Conservation (phyloP, 2,329 filamentous ascomycete genomes). For the Aspergillus caelatus region DNA sequence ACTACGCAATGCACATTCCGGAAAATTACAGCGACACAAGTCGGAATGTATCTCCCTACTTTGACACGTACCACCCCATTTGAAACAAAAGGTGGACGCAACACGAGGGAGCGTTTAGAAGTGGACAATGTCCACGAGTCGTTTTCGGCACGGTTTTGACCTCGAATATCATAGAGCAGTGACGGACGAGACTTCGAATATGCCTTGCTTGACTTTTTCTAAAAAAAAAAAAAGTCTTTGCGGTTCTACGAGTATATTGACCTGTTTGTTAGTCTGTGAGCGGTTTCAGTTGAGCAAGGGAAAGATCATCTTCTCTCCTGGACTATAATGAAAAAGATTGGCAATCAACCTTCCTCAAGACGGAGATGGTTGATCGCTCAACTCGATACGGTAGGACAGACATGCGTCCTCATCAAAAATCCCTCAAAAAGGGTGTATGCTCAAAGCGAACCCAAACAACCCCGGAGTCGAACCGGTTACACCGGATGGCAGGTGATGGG, state of each 20-base stretch:
- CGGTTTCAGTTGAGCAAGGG: not conserved
- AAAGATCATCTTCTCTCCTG: constrained; percentile 19
- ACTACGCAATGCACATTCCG: constrained; percentile 9
- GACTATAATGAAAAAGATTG: not conserved
- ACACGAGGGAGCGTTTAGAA: constrained; percentile 44
- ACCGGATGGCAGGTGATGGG: constrained; percentile 36
- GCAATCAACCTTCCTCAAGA: no score
- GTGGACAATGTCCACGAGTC: constrained; percentile 32
- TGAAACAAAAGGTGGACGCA: constrained; percentile 40
- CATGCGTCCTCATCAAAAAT: not conserved
- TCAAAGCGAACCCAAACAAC: constrained; percentile 50
- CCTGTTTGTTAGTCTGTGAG: constrained; percentile 10
- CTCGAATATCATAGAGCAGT: constrained; percentile 46
- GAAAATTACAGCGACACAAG: not conserved
- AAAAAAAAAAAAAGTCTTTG: no score
- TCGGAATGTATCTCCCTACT: constrained; percentile 46
- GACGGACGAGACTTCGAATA: constrained; percentile 50
- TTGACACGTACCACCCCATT: constrained; percentile 48
- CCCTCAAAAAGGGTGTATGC: constrained; percentile 37
- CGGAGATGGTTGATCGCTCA: not conserved
- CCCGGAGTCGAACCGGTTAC: constrained; percentile 25
- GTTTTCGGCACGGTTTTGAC: constrained; percentile 49
- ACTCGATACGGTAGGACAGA: not conserved
- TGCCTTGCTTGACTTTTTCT: constrained; percentile 29
- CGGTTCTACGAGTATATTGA: not conserved